Percentiles rank a stretch among this genome's conserved stretches.
Evolutionary conservation across 1,284 basidiomycete species (phyloP).

Genomic region (Cerrena zonata): DNA sequence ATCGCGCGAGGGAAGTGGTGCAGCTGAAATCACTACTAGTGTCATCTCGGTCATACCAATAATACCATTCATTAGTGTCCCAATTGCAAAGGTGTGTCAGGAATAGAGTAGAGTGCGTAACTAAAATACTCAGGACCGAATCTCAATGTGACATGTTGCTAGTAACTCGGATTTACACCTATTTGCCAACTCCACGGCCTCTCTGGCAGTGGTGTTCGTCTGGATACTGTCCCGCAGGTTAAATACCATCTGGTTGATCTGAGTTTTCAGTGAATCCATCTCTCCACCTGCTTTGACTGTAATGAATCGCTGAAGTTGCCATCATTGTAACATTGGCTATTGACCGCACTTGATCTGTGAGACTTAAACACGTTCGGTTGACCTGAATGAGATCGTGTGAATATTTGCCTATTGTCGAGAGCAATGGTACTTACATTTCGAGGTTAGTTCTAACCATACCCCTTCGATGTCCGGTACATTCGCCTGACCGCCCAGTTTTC

Average conservation of each 20-base stretch:
- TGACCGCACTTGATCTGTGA: too few species aligned
- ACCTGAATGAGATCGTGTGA: too few species aligned
- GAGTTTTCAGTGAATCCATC: constrained; percentile 99
- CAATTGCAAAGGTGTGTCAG: constrained; percentile 28
- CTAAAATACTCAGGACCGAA: constrained; percentile 53
- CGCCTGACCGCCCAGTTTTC: too few species aligned
- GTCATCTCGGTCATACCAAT: constrained; percentile 99
- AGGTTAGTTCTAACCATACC: too few species aligned
- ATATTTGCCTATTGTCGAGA: too few species aligned
- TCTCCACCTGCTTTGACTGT: constrained; percentile 96
- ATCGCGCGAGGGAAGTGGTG: constrained; percentile 87
- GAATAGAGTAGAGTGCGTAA: constrained; percentile 10
- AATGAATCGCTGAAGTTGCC: constrained; percentile 98
- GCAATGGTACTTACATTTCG: too few species aligned
- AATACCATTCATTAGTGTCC: constrained; percentile 98
- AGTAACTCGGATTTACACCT: constrained; percentile 96
- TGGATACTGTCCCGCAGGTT: constrained; percentile 95
- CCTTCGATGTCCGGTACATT: too few species aligned
- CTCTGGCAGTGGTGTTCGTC: constrained; percentile 96
- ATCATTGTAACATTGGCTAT: too few species aligned
- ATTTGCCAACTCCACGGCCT: constrained; percentile 95
- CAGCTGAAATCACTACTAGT: constrained; percentile 83
- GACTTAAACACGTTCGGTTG: too few species aligned
- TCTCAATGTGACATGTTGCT: constrained; percentile 98
- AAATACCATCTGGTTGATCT: constrained; percentile 99